Base-by-base conservation (phyloP, 1,284 basidiomycete species). In the Cutaneotrichosporon cutaneum region DNA sequence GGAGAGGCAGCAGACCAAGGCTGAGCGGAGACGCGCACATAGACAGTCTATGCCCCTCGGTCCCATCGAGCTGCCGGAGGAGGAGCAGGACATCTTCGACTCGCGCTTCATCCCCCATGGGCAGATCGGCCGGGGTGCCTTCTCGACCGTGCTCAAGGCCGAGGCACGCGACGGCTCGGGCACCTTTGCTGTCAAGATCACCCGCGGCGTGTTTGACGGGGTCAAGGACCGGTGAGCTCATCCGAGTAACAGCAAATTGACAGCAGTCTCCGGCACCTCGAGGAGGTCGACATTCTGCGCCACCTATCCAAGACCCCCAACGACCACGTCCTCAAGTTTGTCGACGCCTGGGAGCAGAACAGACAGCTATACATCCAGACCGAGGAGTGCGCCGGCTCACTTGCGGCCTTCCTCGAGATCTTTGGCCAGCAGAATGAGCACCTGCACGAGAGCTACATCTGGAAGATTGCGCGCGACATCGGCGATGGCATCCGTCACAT, bases 321-420 rank as follows among this genome's bases (percentile, higher is more conserved):
- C 80, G 85, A 86, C 1, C 92, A 95, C 77, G 88, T 98, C 21
- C 85, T 99, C 53, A 85, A 85, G n/a, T 94, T 96, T 70, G 84
- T 92, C 62, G 92, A 96, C 80, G 94, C 92, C 61, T 99, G 96
- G 96, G 95, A 99, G 79, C 91, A 99, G 80, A 79, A 90, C 64
- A 88, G 93, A 58, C 85, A 87, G 62, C 82, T 99, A 33, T 97
- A 86, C 80, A 94, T 99, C 70, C 92, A 90, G 75, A 97, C 94
- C 3, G 96, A 99, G 78, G 85, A 98, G 36, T 99, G 96, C 79
- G 85, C 90, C 63, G 96, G 96, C 61, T 95, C 92, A 75, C 86
- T 99, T 67, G 88, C 88, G 1, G 88, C 87, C 73, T 98, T 99
- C 83, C 82, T 99, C 68, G 90, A 91, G 82, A 90, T 94, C 79